Base-by-base conservation (phyloP, 1,284 basidiomycete species). In the Rhodofomes roseus region DNA sequence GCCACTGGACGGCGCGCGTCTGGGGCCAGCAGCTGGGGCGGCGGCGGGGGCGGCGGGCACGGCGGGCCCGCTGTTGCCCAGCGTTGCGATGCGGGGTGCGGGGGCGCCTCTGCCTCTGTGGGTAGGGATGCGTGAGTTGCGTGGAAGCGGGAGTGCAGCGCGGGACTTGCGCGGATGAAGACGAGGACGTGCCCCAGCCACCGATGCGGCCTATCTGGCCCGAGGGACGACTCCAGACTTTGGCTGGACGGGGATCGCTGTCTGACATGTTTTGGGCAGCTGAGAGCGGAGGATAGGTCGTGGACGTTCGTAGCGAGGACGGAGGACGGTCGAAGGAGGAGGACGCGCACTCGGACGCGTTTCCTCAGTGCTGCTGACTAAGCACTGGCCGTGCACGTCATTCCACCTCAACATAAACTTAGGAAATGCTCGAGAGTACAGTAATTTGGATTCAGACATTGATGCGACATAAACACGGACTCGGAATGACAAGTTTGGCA, bases 211-310 rank as follows among this genome's bases (percentile, higher is more conserved):
- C 71, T 46, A 71, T 65, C 67, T 66, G 22, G 69, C 64, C 11
- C 58, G 76, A 60, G 0, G 80, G 75, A 39, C 77, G 74, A 12
- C 73, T 71, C 84, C 85, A 87, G 2, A 73, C 63, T 40, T 44
- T 27, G 69, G 27, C 55, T n/a, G 60, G 60, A 22, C 60, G 61
- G 25, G 53, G 39, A 5, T 65, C 62, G 18, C 62, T 62, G 59
- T 61, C 63, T 20, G 66, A 58, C 66, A 68, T 68, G n/a, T 29
- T 34, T 44, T 44, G 2, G 41, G n/a, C 9, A 20, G n/a, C 6
- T 11, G 41, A n/a, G n/a, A n/a, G n/a, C 11, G 41, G 11, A 12
- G 20, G 41, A n/a, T 4, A 20, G 20, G 41, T 20, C 8, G 20
- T n/a, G 41, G 18, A 22, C 1, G 7, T 9, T 44, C n/a, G 1